A percentile compares a stretch with the other conserved stretches of the same genome.
Conservation (phyloP, 1,284 basidiomycete species). For the Stygiomarasmius scandens region DNA sequence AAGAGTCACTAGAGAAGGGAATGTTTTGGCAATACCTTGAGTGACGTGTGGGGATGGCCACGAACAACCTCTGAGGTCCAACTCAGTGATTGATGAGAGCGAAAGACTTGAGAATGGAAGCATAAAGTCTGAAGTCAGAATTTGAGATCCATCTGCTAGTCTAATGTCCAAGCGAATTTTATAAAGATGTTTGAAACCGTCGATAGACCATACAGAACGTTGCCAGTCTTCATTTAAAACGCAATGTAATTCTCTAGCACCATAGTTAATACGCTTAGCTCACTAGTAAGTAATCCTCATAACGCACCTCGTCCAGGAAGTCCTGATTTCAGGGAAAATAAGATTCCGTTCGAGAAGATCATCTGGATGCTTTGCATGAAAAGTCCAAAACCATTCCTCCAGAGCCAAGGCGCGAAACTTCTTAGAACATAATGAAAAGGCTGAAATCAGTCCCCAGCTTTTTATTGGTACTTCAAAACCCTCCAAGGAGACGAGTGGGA, state of each 20-base stretch:
- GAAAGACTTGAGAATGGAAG: conserved; percentile 28
- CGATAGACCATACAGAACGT: conserved; percentile 28
- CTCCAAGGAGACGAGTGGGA: conserved; percentile 5
- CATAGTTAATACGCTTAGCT: background rate
- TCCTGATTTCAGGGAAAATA: conserved; percentile 29
- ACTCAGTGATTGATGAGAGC: conserved; percentile 24
- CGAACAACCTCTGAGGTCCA: conserved; percentile 33
- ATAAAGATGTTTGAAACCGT: conserved; percentile 23
- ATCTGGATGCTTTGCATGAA: conserved; percentile 23
- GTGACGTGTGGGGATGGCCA: conserved; percentile 35
- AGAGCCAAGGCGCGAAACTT: conserved; percentile 28
- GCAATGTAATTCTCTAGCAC: conserved; percentile 31
- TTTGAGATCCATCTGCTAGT: conserved; percentile 16
- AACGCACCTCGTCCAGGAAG: conserved; percentile 31
- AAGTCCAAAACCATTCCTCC: conserved; percentile 32
- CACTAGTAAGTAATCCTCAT: background rate
- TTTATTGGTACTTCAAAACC: conserved; percentile 23
- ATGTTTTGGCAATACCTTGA: conserved; percentile 22
- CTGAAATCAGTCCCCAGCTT: conserved; percentile 29
- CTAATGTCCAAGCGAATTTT: conserved; percentile 30
- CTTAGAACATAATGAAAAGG: conserved; percentile 30
- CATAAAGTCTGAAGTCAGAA: conserved; percentile 17
- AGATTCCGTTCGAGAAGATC: conserved; percentile 23
- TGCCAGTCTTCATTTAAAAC: conserved; percentile 21
- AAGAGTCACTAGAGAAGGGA: conserved; percentile 27